Conservation (phyloP, 345 rosid species). For the Orychophragmus violaceus region DNA sequence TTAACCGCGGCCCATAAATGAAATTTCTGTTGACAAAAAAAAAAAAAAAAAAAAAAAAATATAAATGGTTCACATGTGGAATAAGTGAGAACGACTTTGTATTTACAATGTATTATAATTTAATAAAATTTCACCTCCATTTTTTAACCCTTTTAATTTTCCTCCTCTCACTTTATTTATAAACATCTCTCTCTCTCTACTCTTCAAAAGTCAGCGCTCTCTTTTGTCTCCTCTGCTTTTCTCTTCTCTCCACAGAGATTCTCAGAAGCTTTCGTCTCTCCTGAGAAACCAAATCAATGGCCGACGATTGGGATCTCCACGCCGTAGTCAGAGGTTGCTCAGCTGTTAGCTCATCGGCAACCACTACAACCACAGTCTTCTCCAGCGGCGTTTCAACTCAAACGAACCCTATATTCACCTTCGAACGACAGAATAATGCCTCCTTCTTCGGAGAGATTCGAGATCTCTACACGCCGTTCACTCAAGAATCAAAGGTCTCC, state of each 20-base stretch:
- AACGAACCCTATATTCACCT: neutral
- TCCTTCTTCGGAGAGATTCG: constrained; percentile 43
- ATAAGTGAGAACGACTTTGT: constrained; percentile 14
- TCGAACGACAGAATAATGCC: constrained; percentile 12
- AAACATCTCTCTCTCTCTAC: constrained; percentile 21
- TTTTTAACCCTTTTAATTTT: constrained; percentile 23
- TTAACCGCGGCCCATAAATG: too few relatives aligned
- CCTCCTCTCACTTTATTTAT: constrained; percentile 15
- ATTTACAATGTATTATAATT: neutral
- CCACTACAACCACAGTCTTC: constrained; percentile 25
- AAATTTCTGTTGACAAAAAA: too few relatives aligned
- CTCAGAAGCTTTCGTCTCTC: constrained; percentile 28
- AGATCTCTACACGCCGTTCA: constrained; percentile 71
- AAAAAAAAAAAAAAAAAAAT: too few relatives aligned
- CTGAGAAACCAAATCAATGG: constrained; percentile 30
- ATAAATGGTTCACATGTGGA: constrained; percentile 12
- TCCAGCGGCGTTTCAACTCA: constrained; percentile 1
- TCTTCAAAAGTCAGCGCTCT: constrained; percentile 77
- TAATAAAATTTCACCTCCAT: neutral
- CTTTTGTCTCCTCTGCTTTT: constrained; percentile 38
- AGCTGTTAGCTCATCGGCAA: constrained; percentile 27
- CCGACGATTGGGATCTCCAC: constrained; percentile 88
- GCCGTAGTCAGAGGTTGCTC: constrained; percentile 83
- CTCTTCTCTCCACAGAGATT: constrained; percentile 30
- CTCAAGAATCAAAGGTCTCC: constrained; percentile 36